A percentile compares a stretch with the other conserved stretches of the same genome.
Conservation (phyloP, 2,329 filamentous ascomycete species). For the Aspergillus versicolor region DNA sequence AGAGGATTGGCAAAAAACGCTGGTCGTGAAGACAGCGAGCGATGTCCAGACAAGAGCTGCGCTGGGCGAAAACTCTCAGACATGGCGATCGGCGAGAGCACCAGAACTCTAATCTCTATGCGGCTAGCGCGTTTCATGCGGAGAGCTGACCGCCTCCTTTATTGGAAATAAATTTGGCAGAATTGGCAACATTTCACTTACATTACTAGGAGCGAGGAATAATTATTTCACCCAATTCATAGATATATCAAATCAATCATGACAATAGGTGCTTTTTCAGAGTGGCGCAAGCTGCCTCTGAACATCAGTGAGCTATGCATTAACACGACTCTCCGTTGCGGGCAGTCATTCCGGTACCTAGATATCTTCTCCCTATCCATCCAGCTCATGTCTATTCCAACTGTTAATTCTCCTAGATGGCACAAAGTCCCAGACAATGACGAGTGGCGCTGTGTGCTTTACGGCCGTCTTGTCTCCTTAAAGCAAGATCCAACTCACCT, state of each 20-base stretch:
- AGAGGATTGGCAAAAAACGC: slow-evolving; percentile 7
- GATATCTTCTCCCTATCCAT: slow-evolving; percentile 4
- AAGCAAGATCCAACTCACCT: slow-evolving; percentile 77
- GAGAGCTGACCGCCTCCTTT: slow-evolving; percentile 28
- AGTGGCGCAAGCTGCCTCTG: slow-evolving; percentile 86
- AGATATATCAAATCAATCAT: slow-evolving; percentile 20
- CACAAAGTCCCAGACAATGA: slow-evolving; percentile 69
- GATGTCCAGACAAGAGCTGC: slow-evolving; percentile 13
- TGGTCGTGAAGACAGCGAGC: slow-evolving; percentile 2
- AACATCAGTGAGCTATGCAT: slow-evolving; percentile 85
- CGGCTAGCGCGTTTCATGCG: slow-evolving; percentile 22
- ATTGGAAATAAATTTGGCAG: slow-evolving; percentile 19
- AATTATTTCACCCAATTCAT: not conserved
- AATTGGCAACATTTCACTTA: slow-evolving; percentile 14
- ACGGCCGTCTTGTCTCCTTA: slow-evolving; percentile 79
- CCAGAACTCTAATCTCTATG: slow-evolving; percentile 11
- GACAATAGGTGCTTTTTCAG: slow-evolving; percentile 55
- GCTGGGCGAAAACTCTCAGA: slow-evolving; percentile 35
- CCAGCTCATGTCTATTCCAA: not conserved
- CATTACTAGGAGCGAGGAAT: not conserved
- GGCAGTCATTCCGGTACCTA: slow-evolving; percentile 77
- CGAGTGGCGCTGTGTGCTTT: slow-evolving; percentile 87
- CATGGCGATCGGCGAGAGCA: slow-evolving; percentile 22
- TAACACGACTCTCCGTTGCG: slow-evolving; percentile 89
- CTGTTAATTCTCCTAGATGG: slow-evolving; percentile 61